Evolutionary conservation across 2,329 filamentous ascomycete genomes (phyloP), one percentile per base, ranked within the genome.

Genomic region (Cladosporium oxysporum): DNA sequence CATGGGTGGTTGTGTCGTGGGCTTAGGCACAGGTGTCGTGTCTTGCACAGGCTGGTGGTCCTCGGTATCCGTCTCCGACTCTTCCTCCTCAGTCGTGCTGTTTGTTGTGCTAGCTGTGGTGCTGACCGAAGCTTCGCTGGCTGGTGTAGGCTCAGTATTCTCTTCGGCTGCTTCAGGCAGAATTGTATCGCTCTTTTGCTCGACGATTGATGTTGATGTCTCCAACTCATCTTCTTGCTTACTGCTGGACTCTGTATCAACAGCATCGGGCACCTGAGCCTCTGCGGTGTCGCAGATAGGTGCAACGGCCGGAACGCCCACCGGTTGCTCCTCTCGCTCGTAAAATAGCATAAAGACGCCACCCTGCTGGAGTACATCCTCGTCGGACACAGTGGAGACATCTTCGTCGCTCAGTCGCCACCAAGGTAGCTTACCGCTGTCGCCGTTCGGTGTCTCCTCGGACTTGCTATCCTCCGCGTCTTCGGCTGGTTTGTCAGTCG

Each of bases 321-420:
- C 21, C 29, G 23, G 26, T 37, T 37, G 23, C 16, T 63, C 61
- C 5, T 63, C 61, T 21, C 86, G 87, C 76, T 99, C 94, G 76
- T 98, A 99, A 77, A 98, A 98, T 0, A 98, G 84, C 94, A 99
- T 98, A 75, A 98, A 98, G 0, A 93, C 94, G 1, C 92, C 92
- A 0, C 88, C 88, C 71, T 96, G 90, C 2, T 83, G 84, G 60
- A 95, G 80, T 0, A 96, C 91, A 31, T 85, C 84, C 12, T 89
- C 84, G 75, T 97, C 91, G 23, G 86, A 86, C 28, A 93, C 90
- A 69, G 86, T 83, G 67, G 83, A 87, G 8, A 98, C 93, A 68
- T 90, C 89, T 67, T 97, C 91, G 73, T 98, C 94, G 76, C 94
- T 98, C 31, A 98, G 83, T 18, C 91, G 85, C 89, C 92, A 99